Evolutionary conservation across 306 rosid genomes (phyloP).

Genomic region (Notholithocarpus densiflorus): DNA sequence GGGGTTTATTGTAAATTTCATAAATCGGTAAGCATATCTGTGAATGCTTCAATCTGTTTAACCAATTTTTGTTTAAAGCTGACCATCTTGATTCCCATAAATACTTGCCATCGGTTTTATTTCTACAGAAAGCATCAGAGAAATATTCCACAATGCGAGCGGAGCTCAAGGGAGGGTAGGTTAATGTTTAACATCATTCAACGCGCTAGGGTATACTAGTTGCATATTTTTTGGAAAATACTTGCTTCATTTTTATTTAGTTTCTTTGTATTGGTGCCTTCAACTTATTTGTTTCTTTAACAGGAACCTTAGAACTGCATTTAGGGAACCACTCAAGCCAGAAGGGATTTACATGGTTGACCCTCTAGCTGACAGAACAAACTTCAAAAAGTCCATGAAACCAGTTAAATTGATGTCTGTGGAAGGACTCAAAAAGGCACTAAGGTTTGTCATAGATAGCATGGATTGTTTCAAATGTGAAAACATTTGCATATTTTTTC

Average conservation of each 20-base stretch:
- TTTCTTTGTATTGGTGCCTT: slow-evolving; percentile 1
- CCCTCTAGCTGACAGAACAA: slow-evolving; percentile 51
- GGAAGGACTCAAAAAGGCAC: slow-evolving; percentile 75
- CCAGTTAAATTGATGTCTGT: slow-evolving; percentile 68
- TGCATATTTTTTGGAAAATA: not conserved
- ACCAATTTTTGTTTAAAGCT: not conserved
- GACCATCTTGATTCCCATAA: not conserved
- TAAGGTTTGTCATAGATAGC: slow-evolving; percentile 58
- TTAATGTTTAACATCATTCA: slow-evolving; percentile 14
- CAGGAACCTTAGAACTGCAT: slow-evolving; percentile 79
- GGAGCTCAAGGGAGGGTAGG: slow-evolving; percentile 95
- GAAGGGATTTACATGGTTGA: slow-evolving; percentile 89
- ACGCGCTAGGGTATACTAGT: not conserved
- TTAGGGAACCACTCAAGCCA: slow-evolving; percentile 49
- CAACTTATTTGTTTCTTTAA: slow-evolving; percentile 13
- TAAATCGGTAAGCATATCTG: slow-evolving; percentile 56
- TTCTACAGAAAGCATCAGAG: slow-evolving; percentile 65
- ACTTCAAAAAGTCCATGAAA: slow-evolving; percentile 39
- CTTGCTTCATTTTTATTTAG: slow-evolving; percentile 13
- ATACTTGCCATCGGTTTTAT: slow-evolving; percentile 10
- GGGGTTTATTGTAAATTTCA: slow-evolving; percentile 83
- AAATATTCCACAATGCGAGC: slow-evolving; percentile 66
- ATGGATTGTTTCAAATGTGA: not conserved
- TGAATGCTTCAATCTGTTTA: slow-evolving; percentile 17
- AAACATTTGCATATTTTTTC: not conserved